These are phyloP conservation scores for Phytophthora hibernalis DNA, from an alignment of 352 stramenopile genomes.

Conservation along the genomic window DNA sequence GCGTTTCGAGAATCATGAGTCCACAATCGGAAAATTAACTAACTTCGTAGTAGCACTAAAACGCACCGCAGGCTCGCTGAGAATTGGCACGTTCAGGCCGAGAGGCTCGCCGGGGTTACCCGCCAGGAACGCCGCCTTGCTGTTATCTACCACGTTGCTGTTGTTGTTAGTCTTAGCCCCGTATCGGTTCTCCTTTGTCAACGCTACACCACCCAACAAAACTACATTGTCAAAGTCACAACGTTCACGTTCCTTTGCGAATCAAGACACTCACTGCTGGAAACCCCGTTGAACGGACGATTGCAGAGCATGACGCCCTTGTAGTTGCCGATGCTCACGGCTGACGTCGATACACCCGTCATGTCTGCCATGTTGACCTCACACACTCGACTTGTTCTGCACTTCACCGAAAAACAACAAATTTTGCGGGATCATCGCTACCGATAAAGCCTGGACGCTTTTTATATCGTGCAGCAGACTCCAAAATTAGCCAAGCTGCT, in stretches of 20 bases:
- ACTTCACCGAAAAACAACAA: neutral
- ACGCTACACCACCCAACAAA: conserved; percentile 34
- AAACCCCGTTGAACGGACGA: conserved; percentile 91
- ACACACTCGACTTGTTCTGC: conserved; percentile 4
- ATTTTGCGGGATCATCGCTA: neutral
- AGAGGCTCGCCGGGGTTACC: conserved; percentile 73
- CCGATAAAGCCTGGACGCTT: conserved; percentile 9
- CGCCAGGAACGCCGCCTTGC: conserved; percentile 76
- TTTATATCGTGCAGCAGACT: conserved; percentile 25
- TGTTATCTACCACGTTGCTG: conserved; percentile 53
- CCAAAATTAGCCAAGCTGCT: conserved; percentile 10
- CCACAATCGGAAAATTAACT: neutral
- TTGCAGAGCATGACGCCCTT: conserved; percentile 97
- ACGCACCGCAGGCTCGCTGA: conserved; percentile 67
- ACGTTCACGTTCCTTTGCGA: neutral
- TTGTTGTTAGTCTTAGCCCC: conserved; percentile 50
- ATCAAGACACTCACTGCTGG: conserved; percentile 55
- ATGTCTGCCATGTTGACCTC: conserved; percentile 34
- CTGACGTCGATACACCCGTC: conserved; percentile 45
- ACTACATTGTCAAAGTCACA: conserved; percentile 7
- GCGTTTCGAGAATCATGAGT: neutral
- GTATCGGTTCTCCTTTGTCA: conserved; percentile 59
- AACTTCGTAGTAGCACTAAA: conserved; percentile 1
- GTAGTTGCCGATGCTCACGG: conserved; percentile 94
- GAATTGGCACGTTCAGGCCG: conserved; percentile 84